Conservation (phyloP, 225 moss, liverwort and hornwort genomes). For the Pseudoscleropodium purum region DNA sequence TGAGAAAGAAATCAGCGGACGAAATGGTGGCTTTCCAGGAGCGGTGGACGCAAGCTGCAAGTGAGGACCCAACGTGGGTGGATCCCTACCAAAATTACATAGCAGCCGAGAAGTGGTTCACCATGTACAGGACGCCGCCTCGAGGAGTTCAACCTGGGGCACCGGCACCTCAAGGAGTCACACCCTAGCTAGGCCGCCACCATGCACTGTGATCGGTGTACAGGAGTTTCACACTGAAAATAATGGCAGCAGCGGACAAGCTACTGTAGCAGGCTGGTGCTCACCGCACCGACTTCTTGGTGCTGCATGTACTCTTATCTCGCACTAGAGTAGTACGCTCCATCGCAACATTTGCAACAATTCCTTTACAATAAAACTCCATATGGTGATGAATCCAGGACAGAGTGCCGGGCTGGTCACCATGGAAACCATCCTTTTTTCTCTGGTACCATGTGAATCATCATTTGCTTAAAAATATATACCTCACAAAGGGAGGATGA, state of each 20-base stretch:
- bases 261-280: too few relatives aligned
- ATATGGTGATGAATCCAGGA: background rate
- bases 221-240: background rate
- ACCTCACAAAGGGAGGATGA: too few relatives aligned
- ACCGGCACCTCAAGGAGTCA: background rate
- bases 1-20: slow-evolving; percentile 8
- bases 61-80: slow-evolving; percentile 40
- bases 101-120: background rate
- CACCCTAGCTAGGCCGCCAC: background rate
- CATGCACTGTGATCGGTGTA: background rate
- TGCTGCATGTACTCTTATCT: background rate
- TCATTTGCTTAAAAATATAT: background rate
- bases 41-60: slow-evolving; percentile 55
- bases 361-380: background rate
- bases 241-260: background rate
- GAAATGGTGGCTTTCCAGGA: slow-evolving; percentile 35
- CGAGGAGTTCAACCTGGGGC: background rate
- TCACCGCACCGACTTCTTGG: background rate
- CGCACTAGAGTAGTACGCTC: background rate
- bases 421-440: background rate
- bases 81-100: slow-evolving; percentile 39
- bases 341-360: background rate
- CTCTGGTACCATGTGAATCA: fast-evolving
- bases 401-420: fast-evolving
- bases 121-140: background rate